These are phyloP conservation scores for Athelia sp. DNA, from an alignment of 1,284 basidiomycete species.

Conservation along the genomic window DNA sequence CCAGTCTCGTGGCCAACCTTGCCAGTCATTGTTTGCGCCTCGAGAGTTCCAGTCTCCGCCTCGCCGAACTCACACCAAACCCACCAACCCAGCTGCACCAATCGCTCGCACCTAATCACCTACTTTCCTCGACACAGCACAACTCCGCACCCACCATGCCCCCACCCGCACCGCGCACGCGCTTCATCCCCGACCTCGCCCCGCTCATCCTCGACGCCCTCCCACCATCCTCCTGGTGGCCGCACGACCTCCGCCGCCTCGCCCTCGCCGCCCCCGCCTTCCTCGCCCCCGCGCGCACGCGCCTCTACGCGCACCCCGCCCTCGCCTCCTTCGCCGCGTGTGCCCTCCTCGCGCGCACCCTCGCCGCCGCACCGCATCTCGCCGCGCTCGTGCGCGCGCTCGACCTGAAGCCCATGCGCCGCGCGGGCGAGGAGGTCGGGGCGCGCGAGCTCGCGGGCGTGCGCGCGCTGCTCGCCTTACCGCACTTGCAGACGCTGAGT, in stretches of 20 bases:
- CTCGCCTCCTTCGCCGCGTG: conserved; percentile 37
- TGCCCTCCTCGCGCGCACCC: conserved; percentile 34
- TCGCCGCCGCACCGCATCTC: background rate
- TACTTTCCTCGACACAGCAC: no score
- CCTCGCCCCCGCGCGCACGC: conserved; percentile 36
- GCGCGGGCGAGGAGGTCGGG: conserved; percentile 15
- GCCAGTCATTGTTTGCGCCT: no score
- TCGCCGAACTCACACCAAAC: no score
- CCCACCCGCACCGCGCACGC: no score
- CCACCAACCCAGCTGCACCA: no score
- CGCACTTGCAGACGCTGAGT: conserved; percentile 33
- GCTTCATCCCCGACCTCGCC: conserved; percentile 47
- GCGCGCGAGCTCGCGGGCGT: conserved; percentile 29
- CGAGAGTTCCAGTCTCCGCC: no score
- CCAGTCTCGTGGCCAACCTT: no score
- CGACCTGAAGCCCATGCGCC: no score
- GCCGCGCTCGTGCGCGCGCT: no score
- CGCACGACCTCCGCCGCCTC: conserved; percentile 41
- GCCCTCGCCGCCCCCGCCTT: conserved; percentile 42
- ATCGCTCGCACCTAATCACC: no score
- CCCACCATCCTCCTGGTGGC: conserved; percentile 43
- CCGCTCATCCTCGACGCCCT: conserved; percentile 44
- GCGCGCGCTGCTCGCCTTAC: conserved; percentile 35
- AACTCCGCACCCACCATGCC: no score
- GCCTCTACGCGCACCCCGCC: conserved; percentile 39